Conservation (phyloP, 2,329 filamentous ascomycete species). For the Emericellopsis atlantica region DNA sequence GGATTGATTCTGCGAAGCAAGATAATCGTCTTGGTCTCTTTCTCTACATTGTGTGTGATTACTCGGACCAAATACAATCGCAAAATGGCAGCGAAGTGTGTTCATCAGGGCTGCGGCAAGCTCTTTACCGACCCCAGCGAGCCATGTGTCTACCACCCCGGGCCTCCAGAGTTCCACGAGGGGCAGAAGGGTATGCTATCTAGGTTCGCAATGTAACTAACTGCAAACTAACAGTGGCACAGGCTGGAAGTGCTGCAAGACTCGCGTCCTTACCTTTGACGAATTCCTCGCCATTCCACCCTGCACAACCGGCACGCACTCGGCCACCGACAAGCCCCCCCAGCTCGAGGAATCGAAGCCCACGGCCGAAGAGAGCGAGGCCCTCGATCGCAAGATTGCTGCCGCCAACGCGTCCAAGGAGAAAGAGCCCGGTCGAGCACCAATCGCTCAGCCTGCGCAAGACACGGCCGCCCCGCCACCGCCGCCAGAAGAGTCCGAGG, state of each 20-base stretch:
- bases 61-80: not conserved
- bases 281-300: constrained; percentile 90
- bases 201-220: not conserved
- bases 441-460: constrained; percentile 27
- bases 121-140: constrained; percentile 70
- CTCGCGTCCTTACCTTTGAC: constrained; percentile 91
- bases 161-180: constrained; percentile 91
- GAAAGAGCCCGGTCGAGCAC: constrained; percentile 25
- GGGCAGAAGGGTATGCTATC: constrained; percentile 77
- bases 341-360: constrained; percentile 49
- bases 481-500: constrained; percentile 65
- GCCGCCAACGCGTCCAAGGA: constrained; percentile 34
- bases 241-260: constrained; percentile 99
- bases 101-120: constrained; percentile 94
- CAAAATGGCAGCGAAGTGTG: constrained; percentile 70
- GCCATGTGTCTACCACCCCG: constrained; percentile 82
- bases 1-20: no score
- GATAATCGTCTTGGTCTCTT: not conserved
- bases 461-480: constrained; percentile 39
- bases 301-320: constrained; percentile 88
- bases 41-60: not conserved
- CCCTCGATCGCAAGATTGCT: constrained; percentile 33
- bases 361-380: constrained; percentile 25
- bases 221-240: constrained; percentile 1
- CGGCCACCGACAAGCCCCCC: constrained; percentile 63